Evolutionary conservation across 768 basidiomycete species (phyloP).

Genomic region (Leccinum sublutescens): DNA sequence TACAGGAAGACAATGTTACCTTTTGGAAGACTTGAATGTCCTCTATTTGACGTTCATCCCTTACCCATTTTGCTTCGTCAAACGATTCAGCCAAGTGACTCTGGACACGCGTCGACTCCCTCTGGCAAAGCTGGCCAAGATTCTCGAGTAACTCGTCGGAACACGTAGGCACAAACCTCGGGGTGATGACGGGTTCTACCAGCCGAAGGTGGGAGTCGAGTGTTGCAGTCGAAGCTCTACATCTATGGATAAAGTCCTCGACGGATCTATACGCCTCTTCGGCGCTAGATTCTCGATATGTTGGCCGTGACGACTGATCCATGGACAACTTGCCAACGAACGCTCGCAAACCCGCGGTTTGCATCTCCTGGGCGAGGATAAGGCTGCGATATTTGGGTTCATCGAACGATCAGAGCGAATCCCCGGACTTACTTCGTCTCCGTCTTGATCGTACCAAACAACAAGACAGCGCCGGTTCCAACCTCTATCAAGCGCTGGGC

Average conservation of each 20-base stretch:
- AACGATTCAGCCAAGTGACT: conserved; percentile 82
- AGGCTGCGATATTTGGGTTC: conserved; percentile 43
- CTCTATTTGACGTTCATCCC: conserved; percentile 51
- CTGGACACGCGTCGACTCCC: conserved; percentile 56
- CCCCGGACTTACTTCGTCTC: conserved; percentile 68
- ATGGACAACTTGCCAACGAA: conserved; percentile 91
- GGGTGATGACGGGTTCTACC: conserved; percentile 82
- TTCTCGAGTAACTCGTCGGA: conserved; percentile 65
- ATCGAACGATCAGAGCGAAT: background rate
- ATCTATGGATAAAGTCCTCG: conserved; percentile 52
- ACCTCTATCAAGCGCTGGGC: conserved; percentile 63
- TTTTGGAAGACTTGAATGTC: conserved; percentile 77
- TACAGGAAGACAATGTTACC: conserved; percentile 35
- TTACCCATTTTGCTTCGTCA: conserved; percentile 75
- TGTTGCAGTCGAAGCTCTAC: conserved; percentile 39
- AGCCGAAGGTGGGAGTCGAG: conserved; percentile 48
- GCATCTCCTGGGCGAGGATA: conserved; percentile 76
- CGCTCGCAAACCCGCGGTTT: conserved; percentile 65
- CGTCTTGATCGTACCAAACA: conserved; percentile 82
- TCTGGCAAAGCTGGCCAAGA: conserved; percentile 53
- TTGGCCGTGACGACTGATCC: conserved; percentile 72
- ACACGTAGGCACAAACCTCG: conserved; percentile 89
- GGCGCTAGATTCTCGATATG: conserved; percentile 66
- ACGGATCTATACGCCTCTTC: conserved; percentile 50
- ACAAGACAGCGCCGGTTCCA: conserved; percentile 73